These are phyloP conservation scores for Phytopythium aichiense DNA, from an alignment of 352 stramenopile species.

Conservation along the genomic window DNA sequence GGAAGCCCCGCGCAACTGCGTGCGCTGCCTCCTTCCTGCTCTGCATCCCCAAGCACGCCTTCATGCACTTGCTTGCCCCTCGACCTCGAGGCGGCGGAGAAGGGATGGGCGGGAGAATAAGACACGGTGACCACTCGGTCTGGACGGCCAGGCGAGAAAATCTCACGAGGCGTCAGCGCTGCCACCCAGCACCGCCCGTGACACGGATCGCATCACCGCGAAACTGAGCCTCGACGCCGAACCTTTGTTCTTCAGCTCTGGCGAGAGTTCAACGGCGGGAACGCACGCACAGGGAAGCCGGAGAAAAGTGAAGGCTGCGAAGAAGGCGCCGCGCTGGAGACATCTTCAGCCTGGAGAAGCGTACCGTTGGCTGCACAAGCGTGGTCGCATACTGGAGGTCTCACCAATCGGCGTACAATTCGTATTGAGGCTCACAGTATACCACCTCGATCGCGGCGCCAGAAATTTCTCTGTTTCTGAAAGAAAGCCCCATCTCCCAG, in stretches of 20 bases:
- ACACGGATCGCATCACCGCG: neutral
- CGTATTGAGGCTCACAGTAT: neutral
- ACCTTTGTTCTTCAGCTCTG: neutral
- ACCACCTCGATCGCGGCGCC: neutral
- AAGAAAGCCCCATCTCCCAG: neutral
- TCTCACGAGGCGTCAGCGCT: neutral
- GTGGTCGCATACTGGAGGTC: neutral
- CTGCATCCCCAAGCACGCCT: no score
- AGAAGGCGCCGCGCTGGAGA: neutral
- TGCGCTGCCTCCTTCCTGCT: no score
- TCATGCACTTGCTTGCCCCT: no score
- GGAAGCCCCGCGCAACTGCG: no score
- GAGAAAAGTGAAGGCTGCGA: constrained; percentile 3
- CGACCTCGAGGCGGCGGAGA: neutral
- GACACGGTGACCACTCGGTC: neutral
- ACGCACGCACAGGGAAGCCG: neutral
- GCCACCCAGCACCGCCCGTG: neutral
- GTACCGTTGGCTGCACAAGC: neutral
- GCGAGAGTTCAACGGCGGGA: neutral
- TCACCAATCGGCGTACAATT: neutral
- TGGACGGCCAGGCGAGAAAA: neutral
- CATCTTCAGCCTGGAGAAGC: neutral
- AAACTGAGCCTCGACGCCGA: neutral
- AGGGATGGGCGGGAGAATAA: neutral
- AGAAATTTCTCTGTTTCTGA: neutral